Evolutionary conservation across 371 early-diverging fungal species (phyloP), one percentile per base, ranked within the genome.

Genomic region (Dinochytrium kinnereticum): DNA sequence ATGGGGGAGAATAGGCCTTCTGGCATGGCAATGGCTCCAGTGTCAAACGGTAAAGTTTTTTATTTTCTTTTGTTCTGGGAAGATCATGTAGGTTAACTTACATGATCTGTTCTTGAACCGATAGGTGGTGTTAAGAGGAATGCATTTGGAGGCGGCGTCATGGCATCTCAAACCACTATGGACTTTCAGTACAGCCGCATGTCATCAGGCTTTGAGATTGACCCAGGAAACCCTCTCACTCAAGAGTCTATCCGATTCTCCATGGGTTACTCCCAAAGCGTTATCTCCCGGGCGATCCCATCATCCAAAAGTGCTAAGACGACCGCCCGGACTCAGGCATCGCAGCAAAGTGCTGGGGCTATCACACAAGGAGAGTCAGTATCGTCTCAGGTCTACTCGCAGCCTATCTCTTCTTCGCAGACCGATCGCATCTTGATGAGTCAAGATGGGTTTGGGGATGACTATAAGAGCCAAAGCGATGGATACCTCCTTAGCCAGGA

Each of bases 281-380:
- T 73, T 61, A 81, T 71, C 61, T 81, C 76, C 50, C 80, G 82
- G 57, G 88, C 85, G 73, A 87, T 84, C 0, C 84, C 85, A 40
- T 89, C 88, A 2, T 88, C 84, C 69, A 84, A 88, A 44, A 15
- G 13, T 24, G 28, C 28, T 40, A 38, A 55, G 38, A 31, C 28
- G n/a, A 2, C 37, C 33, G 28, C 66, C 33, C 21, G 30, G 7
- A 10, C 57, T 55, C 57, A 51, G 19, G 49, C 15, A 19, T 10
- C 72, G 49, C 15, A 72, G 64, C n/a, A n/a, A n/a, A n/a, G n/a
- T n/a, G n/a, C n/a, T n/a, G 0, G 51, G 17, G 21, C 57, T 19
- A 64, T 68, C 44, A 39, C 51, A 0, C 67, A 67, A 39, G 36
- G 37, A 44, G 44, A 19, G 1, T 59, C 75, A 34, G 49, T 67